A percentile compares a stretch with the other conserved stretches of the same genome.
Evolutionary conservation across 2,329 filamentous ascomycete species (phyloP).

Genomic region (Cadophora malorum): DNA sequence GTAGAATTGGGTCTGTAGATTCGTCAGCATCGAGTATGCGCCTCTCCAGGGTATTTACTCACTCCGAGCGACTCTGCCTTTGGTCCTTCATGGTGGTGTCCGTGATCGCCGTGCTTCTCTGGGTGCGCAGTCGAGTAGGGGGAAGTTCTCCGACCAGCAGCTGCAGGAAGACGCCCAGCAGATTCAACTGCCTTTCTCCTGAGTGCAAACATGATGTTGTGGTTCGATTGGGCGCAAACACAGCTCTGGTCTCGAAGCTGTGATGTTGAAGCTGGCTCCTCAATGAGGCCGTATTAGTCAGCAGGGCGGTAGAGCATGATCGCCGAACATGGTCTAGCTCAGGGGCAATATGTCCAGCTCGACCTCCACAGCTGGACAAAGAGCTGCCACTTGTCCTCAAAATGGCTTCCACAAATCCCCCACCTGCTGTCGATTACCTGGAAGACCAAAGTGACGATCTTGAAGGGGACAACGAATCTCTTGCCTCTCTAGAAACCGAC

Average conservation of each 20-base stretch:
- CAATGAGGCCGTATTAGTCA: conserved; percentile 24
- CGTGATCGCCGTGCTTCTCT: conserved; percentile 36
- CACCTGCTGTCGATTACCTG: conserved; percentile 29
- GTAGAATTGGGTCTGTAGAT: conserved; percentile 54
- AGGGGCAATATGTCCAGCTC: conserved; percentile 7
- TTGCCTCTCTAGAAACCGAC: conserved; percentile 44
- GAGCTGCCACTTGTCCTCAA: conserved; percentile 29
- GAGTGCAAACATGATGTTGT: conserved; percentile 44
- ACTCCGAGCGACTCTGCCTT: conserved; percentile 58
- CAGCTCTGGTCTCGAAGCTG: conserved; percentile 17
- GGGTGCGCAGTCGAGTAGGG: conserved; percentile 38
- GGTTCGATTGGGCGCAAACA: conserved; percentile 40
- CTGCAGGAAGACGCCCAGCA: conserved; percentile 37
- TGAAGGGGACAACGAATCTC: conserved; percentile 41
- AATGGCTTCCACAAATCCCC: conserved; percentile 20
- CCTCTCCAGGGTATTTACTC: conserved; percentile 43
- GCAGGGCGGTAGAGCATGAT: conserved; percentile 16
- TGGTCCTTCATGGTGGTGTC: conserved; percentile 47
- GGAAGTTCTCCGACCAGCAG: conserved; percentile 27
- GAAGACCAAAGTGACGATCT: conserved; percentile 38
- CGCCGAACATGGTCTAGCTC: background rate
- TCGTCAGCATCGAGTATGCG: conserved; percentile 28
- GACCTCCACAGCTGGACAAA: conserved; percentile 10
- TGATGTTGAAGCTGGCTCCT: conserved; percentile 30
- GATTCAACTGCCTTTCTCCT: conserved; percentile 44